Evolutionary conservation across 2,329 filamentous ascomycete species (phyloP), one percentile per base, ranked within the genome.

Genomic region (Plenodomus tracheiphilus): DNA sequence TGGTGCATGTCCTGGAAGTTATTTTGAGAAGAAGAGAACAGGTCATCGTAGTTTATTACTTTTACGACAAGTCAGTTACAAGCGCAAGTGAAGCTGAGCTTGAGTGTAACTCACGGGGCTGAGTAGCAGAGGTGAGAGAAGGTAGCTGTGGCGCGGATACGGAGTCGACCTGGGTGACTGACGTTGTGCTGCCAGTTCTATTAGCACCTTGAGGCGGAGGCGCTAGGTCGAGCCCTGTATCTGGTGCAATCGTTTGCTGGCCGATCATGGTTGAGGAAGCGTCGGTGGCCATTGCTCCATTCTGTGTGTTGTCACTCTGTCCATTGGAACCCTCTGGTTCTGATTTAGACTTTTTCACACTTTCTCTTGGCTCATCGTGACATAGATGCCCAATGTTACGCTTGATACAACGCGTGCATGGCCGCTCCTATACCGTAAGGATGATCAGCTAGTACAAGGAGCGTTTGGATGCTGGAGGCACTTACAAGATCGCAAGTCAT

Each of bases 331-430:
- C 70, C 36, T 76, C 75, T 28, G 71, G 62, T 18, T 79, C 76
- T 34, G 74, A 74, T 77, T 93, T 96, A 63, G 82, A 76, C 75
- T 92, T 93, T 76, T 94, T 96, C 51, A 87, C 84, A 61, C 60
- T 60, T 68, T 99, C 93, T 74, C 93, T 87, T 61, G 92, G 93
- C 76, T 97, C 94, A 75, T 99, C 94, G 78, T 97, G 94, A 75
- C 94, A 99, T 60, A 99, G 82, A 75, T 99, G 94, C 66, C 93
- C 94, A 74, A 99, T 99, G 77, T 96, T 96, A 69, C 94, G 87
- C 78, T 97, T 99, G 76, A 97, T 90, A 80, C 94, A 99, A 77
- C 94, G 85, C 66, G 91, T 93, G 82, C 94, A 99, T 68, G 94
- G 94, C 72, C 94, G 87, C 79, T 96, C 91, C 91, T 95, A 74